phyloP scores from a whole-genome alignment of 768 basidiomycete species.

The Mycena leptocephala region DNA sequence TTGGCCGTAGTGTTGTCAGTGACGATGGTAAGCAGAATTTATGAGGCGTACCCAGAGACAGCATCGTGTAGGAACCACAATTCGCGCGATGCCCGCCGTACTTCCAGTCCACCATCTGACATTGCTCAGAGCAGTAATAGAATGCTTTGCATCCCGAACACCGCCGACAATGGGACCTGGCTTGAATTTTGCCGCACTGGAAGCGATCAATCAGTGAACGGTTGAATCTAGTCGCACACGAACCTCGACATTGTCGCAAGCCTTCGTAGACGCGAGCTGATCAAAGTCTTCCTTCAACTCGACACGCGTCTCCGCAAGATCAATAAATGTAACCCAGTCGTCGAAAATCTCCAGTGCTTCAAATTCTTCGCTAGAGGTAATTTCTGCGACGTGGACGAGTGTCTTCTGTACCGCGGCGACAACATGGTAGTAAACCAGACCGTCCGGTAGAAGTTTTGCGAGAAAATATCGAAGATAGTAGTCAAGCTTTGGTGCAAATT shows the following conservation, averaged over 20 bases:
- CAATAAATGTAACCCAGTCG: not conserved
- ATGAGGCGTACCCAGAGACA: not conserved
- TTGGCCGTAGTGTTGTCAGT: not conserved
- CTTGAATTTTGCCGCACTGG: conserved; percentile 10
- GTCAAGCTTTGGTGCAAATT: not conserved
- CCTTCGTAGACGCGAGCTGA: not conserved
- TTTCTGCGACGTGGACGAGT: not conserved
- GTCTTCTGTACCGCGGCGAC: not conserved
- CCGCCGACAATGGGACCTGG: not conserved
- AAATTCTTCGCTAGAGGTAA: not conserved
- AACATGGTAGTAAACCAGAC: not conserved
- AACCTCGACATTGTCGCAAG: conserved; percentile 9
- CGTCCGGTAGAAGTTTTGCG: not conserved
- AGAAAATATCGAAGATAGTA: not conserved
- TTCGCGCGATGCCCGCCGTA: not conserved
- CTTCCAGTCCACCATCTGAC: conserved; percentile 9
- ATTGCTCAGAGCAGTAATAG: not conserved
- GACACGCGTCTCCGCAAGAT: not conserved
- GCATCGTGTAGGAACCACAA: not conserved
- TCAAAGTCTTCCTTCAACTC: not conserved
- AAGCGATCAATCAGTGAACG: too few species aligned
- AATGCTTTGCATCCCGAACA: not conserved
- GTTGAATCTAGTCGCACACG: not conserved
- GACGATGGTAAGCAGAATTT: not conserved
- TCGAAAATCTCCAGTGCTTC: not conserved